phyloP scores from a whole-genome alignment of 2,329 filamentous ascomycete species.

The Botrytis medusae region DNA sequence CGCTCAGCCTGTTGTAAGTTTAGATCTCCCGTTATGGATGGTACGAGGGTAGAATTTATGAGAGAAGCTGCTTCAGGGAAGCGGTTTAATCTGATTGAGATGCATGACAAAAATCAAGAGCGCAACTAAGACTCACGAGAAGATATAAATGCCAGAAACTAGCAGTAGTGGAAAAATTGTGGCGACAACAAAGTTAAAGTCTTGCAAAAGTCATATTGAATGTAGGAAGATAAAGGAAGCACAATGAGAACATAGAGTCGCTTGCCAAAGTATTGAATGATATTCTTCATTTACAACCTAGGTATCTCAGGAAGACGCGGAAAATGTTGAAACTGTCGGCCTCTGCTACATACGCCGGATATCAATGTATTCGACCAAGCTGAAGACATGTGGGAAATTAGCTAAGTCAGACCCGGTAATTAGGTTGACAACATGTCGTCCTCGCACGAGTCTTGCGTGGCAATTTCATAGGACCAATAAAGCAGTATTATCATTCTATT shows the following conservation, averaged over 20 bases:
- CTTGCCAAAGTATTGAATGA: background rate
- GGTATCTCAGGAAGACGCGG: background rate
- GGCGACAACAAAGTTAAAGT: background rate
- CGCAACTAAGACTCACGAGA: background rate
- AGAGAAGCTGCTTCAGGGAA: background rate
- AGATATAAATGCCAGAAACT: background rate
- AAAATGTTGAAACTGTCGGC: background rate
- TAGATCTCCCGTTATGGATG: background rate
- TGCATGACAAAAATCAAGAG: background rate
- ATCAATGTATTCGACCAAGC: background rate
- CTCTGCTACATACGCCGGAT: background rate
- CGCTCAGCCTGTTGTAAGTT: background rate
- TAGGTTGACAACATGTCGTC: background rate
- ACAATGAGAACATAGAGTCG: background rate
- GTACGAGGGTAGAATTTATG: background rate
- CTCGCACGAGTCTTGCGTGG: background rate
- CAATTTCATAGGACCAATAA: background rate
- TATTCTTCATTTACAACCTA: background rate
- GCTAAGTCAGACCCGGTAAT: background rate
- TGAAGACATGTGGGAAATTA: background rate
- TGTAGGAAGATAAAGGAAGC: background rate
- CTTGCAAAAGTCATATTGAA: background rate
- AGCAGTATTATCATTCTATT: slow-evolving; percentile 14
- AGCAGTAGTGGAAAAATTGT: background rate
- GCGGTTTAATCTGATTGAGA: too few species aligned